A percentile compares a stretch with the other conserved stretches of the same genome.
phyloP scores from a whole-genome alignment of 345 rosid genomes.

The Tarenaya hassleriana region DNA sequence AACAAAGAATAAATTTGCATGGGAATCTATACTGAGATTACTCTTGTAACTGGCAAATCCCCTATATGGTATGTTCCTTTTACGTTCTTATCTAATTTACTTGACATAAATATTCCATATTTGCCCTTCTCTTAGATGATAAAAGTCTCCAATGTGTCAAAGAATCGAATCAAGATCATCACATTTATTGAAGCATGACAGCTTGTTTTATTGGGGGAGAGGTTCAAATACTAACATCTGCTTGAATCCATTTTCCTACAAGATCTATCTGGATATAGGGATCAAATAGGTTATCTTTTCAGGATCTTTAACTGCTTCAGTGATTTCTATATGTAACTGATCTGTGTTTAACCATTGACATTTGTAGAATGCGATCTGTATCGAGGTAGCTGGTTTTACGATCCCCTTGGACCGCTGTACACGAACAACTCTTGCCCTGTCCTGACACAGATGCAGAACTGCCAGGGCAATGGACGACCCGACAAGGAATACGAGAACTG shows the following conservation, averaged over 20 bases:
- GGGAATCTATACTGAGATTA: no score
- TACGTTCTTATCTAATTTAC: no score
- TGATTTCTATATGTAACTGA: not conserved
- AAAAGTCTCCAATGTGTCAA: no score
- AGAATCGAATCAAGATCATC: no score
- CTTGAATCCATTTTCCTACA: not conserved
- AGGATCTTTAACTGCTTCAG: not conserved
- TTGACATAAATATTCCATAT: no score
- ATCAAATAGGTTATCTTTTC: not conserved
- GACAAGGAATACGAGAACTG: conserved; percentile 89
- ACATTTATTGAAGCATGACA: not conserved
- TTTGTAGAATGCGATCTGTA: conserved; percentile 75
- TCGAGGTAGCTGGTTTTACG: conserved; percentile 83
- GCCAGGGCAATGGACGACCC: conserved; percentile 98
- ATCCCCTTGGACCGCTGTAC: conserved; percentile 67
- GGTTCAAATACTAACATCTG: not conserved
- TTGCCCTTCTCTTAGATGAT: no score
- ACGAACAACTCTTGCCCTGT: conserved; percentile 91
- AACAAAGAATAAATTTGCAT: not conserved
- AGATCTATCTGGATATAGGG: not conserved
- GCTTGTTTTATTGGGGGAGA: not conserved
- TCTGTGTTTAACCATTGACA: conserved; percentile 2
- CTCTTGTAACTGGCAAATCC: not conserved
- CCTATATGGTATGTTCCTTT: not conserved
- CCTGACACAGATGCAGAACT: conserved; percentile 94